These are phyloP conservation scores for Macrophomina tecta DNA, from an alignment of 2,329 filamentous ascomycete species.

Conservation along the genomic window DNA sequence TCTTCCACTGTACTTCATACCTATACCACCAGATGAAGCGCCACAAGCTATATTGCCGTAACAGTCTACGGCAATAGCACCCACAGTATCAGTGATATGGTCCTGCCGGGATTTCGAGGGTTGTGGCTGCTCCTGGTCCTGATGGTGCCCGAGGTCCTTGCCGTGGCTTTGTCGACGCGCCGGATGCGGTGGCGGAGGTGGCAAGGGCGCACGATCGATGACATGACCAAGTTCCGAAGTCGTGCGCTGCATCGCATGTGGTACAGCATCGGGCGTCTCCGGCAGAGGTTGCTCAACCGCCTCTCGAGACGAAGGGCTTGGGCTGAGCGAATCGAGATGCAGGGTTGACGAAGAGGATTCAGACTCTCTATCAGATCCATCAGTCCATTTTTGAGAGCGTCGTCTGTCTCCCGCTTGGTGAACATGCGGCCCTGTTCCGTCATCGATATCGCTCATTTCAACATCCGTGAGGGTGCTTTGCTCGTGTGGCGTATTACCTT, in stretches of 20 bases:
- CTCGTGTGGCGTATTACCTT: not conserved
- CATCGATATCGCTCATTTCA: conserved; percentile 35
- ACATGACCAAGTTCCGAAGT: conserved; percentile 21
- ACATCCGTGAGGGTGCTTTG: conserved; percentile 14
- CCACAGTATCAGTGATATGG: conserved; percentile 89
- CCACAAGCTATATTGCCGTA: conserved; percentile 89
- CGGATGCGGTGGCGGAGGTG: not conserved
- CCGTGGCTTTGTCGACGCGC: not conserved
- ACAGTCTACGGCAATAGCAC: conserved; percentile 89
- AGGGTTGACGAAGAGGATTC: conserved; percentile 38
- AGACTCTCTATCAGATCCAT: conserved; percentile 44
- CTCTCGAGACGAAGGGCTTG: conserved; percentile 32
- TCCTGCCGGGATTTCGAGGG: conserved; percentile 50
- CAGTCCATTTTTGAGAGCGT: conserved; percentile 36
- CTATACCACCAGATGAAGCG: conserved; percentile 95
- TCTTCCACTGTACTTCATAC: conserved; percentile 94
- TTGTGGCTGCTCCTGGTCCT: not conserved
- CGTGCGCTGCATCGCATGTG: not conserved
- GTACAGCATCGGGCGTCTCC: not conserved
- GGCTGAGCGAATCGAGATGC: conserved; percentile 33
- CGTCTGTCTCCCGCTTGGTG: not conserved
- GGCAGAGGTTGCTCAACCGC: conserved; percentile 16
- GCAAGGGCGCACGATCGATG: conserved; percentile 16
- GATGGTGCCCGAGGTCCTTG: not conserved
- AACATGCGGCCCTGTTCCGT: not conserved